Base-by-base conservation (phyloP, 2,329 filamentous ascomycete species). In the Tricladium varicosporioides region DNA sequence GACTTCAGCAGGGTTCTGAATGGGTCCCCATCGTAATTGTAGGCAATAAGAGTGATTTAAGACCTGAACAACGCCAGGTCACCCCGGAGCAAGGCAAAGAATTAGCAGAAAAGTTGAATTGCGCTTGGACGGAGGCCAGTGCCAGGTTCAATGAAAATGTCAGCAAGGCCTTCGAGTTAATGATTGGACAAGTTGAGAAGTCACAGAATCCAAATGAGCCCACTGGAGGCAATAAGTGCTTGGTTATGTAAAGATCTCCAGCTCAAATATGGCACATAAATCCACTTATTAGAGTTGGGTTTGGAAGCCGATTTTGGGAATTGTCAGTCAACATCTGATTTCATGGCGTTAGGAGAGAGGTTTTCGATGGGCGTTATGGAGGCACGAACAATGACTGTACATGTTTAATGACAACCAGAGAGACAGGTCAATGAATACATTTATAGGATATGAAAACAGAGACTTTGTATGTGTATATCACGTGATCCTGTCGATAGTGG, bases 81-180 rank as follows among this genome's bases (percentile, higher is more conserved):
- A 87, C 85, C 32, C 75, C 86, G 51, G 92, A 96, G 63, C 89
- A 96, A 66, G 94, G 92, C 65, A 89, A 88, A 72, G 88, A 88
- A 70, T 78, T 97, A 44, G 87, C 89, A 7, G 88, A 93, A 68
- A 90, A 94, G 74, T 88, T 96, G 73, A 86, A 91, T 62, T 97
- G 93, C 74, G 92, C 88, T 40, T 97, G 91, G 84, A 96, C 92
- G 48, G 94, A 99, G 76, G 92, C 94, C 55, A 95, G 90, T 70
- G 94, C 94, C 27, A 85, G 92, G 57, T 95, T 94, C 75, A 92
- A 97, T 73, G 91, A 92, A 77, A 96, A 97, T 71, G 94, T 99
- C 49, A 81, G 82, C 66, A 92, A 91, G 74, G 91, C 91, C 1
- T 99, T 99, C 71, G 93, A 97, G 75, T 81, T 95, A 62, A 87